Evolutionary conservation across 768 basidiomycete species (phyloP), one percentile per base, ranked within the genome.

Genomic region (Phanerochaete sordida): DNA sequence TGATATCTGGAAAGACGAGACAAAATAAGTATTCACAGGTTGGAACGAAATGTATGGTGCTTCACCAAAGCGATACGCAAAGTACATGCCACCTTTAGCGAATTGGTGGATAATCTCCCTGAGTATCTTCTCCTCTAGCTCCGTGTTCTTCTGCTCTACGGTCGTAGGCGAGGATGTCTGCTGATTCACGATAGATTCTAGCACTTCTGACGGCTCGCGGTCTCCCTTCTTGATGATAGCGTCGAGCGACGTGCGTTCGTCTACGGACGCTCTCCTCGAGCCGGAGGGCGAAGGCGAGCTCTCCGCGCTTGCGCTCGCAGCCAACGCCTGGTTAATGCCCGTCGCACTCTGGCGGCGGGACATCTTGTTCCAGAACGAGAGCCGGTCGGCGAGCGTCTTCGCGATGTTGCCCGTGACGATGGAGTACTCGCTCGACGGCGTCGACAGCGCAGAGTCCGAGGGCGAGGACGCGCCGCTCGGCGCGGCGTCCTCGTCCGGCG

Each of bases 41-140:
- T 59, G 26, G 62, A 63, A 26, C 64, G 67, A 77, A n/a, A n/a
- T n/a, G n/a, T n/a, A n/a, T n/a, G n/a, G n/a, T n/a, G 59, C 72
- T 4, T 43, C 19, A 90, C 94, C 95, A 65, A 93, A 94, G 60
- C 81, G 85, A 71, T 93, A 90, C 0, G 92, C 81, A 69, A 93
- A 96, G 72, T 90, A 95, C 91, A 97, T 96, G 48, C 85, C 88
- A 12, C 93, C 93, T 66, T 88, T 91, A 15, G 82, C 79, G 67
- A 86, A 93, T 65, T 92, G 88, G 56, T 83, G 80, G 30, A 93
- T 78, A 56, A 85, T 87, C 72, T 95, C 91, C 24, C 85, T 78
- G 12, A 96, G 74, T 47, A 96, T 88, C 72, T 93, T 94, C 30
- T 82, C 80, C 66, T 97, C 95, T 9, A 97, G 74, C 66, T 95